phyloP scores from a whole-genome alignment of 2,329 filamentous ascomycete genomes.

The Raffaelea ambrosiae region DNA sequence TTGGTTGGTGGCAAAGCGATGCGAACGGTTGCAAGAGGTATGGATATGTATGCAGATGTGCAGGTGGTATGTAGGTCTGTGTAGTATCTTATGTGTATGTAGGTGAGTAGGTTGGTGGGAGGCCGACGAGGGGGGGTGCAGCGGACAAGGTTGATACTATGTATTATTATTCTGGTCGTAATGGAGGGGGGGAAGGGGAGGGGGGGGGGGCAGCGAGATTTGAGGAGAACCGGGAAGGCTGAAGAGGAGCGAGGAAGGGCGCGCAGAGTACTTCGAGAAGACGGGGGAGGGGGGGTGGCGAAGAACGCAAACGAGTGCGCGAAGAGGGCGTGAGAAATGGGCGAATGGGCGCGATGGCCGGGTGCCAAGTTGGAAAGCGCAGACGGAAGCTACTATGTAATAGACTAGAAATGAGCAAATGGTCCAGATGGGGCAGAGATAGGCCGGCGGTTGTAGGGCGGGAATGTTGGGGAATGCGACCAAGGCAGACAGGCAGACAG shows the following conservation, averaged over 20 bases:
- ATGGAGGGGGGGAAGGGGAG: background rate
- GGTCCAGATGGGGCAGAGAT: background rate
- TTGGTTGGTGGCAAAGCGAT: background rate
- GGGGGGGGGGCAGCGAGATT: background rate
- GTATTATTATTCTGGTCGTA: background rate
- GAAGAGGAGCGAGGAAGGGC: background rate
- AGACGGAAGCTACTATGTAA: conserved; percentile 2
- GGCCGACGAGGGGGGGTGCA: background rate
- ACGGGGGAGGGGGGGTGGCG: too few species aligned
- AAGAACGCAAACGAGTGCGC: too few species aligned
- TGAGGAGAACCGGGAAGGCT: background rate
- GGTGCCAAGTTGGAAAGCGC: conserved; percentile 1
- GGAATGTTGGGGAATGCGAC: background rate
- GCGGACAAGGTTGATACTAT: background rate
- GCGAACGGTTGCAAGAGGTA: background rate
- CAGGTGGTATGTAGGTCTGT: too few species aligned
- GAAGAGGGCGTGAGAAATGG: background rate
- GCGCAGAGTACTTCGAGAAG: too few species aligned
- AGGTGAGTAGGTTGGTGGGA: background rate
- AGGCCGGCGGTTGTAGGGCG: background rate
- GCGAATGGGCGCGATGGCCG: background rate
- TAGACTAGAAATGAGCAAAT: background rate
- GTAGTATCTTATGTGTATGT: too few species aligned
- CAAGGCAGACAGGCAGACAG: background rate
- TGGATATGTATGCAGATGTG: background rate